These are phyloP conservation scores for Fusarium sp. DNA, from an alignment of 2,329 filamentous ascomycete genomes.

Conservation along the genomic window DNA sequence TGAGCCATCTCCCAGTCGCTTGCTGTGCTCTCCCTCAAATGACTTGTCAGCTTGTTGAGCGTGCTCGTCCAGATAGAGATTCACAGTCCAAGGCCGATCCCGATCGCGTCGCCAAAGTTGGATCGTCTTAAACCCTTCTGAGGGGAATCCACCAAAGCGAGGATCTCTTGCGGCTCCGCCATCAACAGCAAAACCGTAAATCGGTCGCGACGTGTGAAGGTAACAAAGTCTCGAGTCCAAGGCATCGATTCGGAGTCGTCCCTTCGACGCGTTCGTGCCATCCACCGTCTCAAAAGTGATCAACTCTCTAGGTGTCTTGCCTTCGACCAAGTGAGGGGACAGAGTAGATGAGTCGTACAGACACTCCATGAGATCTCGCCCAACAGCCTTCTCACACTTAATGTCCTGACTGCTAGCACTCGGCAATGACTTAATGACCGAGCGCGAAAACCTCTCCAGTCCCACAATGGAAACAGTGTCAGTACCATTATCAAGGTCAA, in stretches of 20 bases:
- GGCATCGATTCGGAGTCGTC: conserved; percentile 75
- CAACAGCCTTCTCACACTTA: conserved; percentile 60
- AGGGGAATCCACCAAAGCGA: conserved; percentile 73
- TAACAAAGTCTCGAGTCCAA: conserved; percentile 83
- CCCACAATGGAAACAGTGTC: conserved; percentile 79
- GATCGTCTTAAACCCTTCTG: conserved; percentile 74
- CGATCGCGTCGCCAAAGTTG: conserved; percentile 87
- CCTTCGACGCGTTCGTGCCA: conserved; percentile 58
- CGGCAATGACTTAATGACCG: conserved; percentile 77
- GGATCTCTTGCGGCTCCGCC: conserved; percentile 70
- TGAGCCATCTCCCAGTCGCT: conserved; percentile 3
- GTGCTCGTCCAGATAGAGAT: conserved; percentile 42
- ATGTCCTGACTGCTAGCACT: conserved; percentile 73
- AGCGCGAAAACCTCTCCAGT: conserved; percentile 72
- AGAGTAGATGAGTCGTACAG: conserved; percentile 73
- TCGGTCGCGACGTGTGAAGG: conserved; percentile 75
- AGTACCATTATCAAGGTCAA: conserved; percentile 80
- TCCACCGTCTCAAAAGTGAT: conserved; percentile 65
- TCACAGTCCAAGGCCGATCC: conserved; percentile 79
- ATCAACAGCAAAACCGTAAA: conserved; percentile 73
- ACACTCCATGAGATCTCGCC: conserved; percentile 70
- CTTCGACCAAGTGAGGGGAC: conserved; percentile 68
- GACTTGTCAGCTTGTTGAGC: background rate
- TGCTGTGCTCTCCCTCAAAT: background rate
- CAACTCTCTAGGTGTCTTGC: conserved; percentile 65